Evolutionary conservation across 2,329 filamentous ascomycete species (phyloP).

Genomic region (Ophiostoma triangulosporum): DNA sequence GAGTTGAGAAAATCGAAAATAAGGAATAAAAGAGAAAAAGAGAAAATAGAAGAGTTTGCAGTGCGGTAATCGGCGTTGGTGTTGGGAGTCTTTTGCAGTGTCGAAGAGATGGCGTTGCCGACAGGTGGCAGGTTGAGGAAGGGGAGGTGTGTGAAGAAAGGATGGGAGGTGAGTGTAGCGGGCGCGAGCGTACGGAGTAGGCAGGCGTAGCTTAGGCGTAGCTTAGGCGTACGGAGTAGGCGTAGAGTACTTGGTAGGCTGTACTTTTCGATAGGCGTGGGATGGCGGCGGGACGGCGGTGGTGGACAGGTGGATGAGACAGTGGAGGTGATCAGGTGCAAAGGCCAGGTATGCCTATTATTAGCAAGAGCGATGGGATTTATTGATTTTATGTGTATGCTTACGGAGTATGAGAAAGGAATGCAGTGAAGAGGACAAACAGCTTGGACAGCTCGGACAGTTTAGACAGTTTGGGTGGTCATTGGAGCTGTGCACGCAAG

Average conservation of each 20-base stretch:
- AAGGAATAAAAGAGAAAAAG: background rate
- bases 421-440: no score
- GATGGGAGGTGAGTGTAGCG: slow-evolving; percentile 5
- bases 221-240: no score
- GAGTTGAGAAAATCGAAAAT: slow-evolving; percentile 4
- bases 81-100: no score
- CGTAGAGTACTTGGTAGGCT: no score
- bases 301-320: no score
- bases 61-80: slow-evolving; percentile 11
- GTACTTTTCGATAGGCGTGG: no score
- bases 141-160: slow-evolving; percentile 1
- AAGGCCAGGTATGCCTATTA: background rate
- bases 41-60: slow-evolving; percentile 4
- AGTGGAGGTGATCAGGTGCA: background rate
- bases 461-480: no score
- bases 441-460: no score
- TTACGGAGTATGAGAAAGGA: no score
- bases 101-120: background rate
- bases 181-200: background rate
- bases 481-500: no score
- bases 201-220: background rate
- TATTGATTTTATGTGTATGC: background rate
- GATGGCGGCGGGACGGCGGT: background rate
- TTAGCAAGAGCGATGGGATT: background rate
- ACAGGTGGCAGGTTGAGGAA: background rate